phyloP scores from a whole-genome alignment of 306 rosid species.

The Ormosia semicastrata region DNA sequence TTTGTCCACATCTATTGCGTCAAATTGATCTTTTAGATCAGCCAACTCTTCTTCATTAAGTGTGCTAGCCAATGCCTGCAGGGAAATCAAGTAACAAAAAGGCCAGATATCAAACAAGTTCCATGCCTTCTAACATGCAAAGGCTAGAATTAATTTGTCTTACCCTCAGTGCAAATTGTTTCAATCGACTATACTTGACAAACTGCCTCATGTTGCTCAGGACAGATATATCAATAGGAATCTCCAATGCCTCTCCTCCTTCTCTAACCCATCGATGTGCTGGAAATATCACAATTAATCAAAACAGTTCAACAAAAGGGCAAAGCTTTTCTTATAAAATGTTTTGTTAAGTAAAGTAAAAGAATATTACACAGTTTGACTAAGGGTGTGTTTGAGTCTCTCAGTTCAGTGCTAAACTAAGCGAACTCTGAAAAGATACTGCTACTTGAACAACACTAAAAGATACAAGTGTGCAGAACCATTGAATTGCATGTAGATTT shows the following conservation, averaged over 20 bases:
- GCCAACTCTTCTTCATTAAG: conserved; percentile 71
- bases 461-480: background rate
- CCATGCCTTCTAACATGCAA: background rate
- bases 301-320: background rate
- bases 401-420: background rate
- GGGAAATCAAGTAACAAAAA: conserved; percentile 12
- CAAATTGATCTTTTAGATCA: conserved; percentile 78
- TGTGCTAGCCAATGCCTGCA: conserved; percentile 86
- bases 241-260: conserved; percentile 79
- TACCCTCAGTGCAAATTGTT: conserved; percentile 85
- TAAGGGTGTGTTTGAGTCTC: background rate
- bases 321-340: background rate
- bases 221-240: conserved; percentile 85
- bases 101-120: background rate
- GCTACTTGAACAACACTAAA: background rate
- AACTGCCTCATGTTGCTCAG: conserved; percentile 77
- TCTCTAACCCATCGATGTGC: conserved; percentile 93
- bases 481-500: background rate
- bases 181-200: conserved; percentile 76
- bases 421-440: background rate
- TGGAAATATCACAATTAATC: conserved; percentile 38
- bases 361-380: background rate
- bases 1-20: conserved; percentile 82
- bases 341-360: background rate
- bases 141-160: conserved; percentile 9